Percentiles rank a stretch among this genome's conserved stretches.
Conservation (phyloP, 768 basidiomycete genomes). For the Paxillus rubicundulus region DNA sequence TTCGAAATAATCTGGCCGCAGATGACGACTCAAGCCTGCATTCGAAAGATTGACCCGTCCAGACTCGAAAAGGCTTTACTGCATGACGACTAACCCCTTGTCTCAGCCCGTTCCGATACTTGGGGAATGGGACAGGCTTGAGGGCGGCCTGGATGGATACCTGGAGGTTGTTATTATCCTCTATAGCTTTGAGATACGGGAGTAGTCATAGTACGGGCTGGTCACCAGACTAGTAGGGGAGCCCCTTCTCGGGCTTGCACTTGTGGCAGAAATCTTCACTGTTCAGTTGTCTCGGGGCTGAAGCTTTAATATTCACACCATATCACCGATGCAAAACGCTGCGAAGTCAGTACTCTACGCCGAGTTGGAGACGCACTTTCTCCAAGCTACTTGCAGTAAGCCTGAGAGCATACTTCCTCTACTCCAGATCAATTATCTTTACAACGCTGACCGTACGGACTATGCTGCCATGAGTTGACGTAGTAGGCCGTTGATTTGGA, state of each 20-base stretch:
- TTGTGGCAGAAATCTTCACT: conserved; percentile 34
- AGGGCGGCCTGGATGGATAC: conserved; percentile 38
- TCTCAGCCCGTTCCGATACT: conserved; percentile 27
- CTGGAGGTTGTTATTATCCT: conserved; percentile 41
- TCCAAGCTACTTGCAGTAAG: conserved; percentile 26
- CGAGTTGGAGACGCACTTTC: conserved; percentile 19
- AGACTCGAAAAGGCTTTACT: not conserved
- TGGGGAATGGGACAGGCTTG: conserved; percentile 27
- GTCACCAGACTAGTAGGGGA: too few relatives aligned
- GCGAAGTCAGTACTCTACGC: not conserved
- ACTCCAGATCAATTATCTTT: conserved; percentile 25
- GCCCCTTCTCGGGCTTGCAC: conserved; percentile 33
- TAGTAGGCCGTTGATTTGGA: too few relatives aligned
- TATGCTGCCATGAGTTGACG: too few relatives aligned
- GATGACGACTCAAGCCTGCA: conserved; percentile 20
- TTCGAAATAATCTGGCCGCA: conserved; percentile 39
- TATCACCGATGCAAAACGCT: not conserved
- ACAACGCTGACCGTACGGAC: too few relatives aligned
- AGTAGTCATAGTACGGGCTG: too few relatives aligned
- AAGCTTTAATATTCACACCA: not conserved
- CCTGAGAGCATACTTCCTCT: conserved; percentile 33
- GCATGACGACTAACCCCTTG: conserved; percentile 13
- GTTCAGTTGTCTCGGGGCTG: conserved; percentile 38
- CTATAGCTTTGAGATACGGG: conserved; percentile 43
- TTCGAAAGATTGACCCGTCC: not conserved